These are phyloP conservation scores for Acacia concinna DNA, from an alignment of 331 rosid genomes.

Conservation along the genomic window DNA sequence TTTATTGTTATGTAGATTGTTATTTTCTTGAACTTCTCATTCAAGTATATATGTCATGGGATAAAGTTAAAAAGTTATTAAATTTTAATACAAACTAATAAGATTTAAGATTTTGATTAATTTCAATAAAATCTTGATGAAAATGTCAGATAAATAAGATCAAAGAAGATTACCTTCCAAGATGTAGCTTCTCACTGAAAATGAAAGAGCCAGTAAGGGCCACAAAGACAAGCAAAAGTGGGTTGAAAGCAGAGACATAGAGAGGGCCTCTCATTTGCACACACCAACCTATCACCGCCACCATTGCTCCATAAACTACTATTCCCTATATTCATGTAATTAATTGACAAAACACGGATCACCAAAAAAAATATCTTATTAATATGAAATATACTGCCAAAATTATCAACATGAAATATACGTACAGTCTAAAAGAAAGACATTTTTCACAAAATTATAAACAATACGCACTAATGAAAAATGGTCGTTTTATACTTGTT, in stretches of 20 bases:
- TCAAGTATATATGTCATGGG: too few relatives aligned
- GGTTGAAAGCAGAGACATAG: slow-evolving; percentile 45
- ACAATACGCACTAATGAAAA: too few relatives aligned
- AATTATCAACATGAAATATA: too few relatives aligned
- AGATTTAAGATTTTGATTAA: too few relatives aligned
- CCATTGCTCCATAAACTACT: slow-evolving; percentile 40
- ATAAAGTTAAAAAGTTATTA: too few relatives aligned
- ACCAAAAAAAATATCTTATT: too few relatives aligned
- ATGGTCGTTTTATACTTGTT: too few relatives aligned
- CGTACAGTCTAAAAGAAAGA: too few relatives aligned
- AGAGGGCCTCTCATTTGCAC: slow-evolving; percentile 46
- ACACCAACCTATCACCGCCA: slow-evolving; percentile 39
- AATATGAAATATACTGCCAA: background rate
- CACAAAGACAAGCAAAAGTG: slow-evolving; percentile 35
- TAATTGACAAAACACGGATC: background rate
- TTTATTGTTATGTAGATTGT: too few relatives aligned
- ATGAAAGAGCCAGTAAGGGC: slow-evolving; percentile 35
- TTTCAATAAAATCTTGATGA: too few relatives aligned
- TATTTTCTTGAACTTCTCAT: too few relatives aligned
- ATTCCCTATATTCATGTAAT: slow-evolving; percentile 37
- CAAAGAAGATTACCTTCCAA: slow-evolving; percentile 32
- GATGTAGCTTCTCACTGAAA: slow-evolving; percentile 41
- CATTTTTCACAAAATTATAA: background rate
- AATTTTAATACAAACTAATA: too few relatives aligned
- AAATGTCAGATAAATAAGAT: background rate